A percentile compares a stretch with the other conserved stretches of the same genome.
Evolutionary conservation across 176 grass and related monocot genomes (phyloP).

Genomic region (Oryza longistaminata): DNA sequence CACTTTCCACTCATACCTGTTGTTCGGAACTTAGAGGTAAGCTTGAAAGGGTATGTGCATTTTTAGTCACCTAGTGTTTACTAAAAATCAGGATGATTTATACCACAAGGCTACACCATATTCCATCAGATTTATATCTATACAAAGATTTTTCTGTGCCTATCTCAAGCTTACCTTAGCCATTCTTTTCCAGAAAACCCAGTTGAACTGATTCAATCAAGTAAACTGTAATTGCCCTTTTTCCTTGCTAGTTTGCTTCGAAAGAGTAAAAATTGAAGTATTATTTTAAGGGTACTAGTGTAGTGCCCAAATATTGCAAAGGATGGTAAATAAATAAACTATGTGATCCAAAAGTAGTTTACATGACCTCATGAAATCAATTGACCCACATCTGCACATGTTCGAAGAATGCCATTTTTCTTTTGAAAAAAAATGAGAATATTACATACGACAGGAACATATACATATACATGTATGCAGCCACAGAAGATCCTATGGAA

Average conservation of each 20-base stretch:
- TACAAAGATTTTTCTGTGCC: background rate
- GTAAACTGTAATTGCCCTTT: background rate
- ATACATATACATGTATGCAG: background rate
- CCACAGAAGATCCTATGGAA: background rate
- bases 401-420: background rate
- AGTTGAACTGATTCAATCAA: background rate
- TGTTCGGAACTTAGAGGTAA: slow-evolving; percentile 13
- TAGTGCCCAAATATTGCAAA: background rate
- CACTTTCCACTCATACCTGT: background rate
- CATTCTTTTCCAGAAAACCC: background rate
- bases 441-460: background rate
- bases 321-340: background rate
- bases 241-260: background rate
- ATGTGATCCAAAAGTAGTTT: background rate
- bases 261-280: slow-evolving; percentile 12
- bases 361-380: background rate
- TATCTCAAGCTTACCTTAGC: background rate
- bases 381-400: background rate
- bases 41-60: slow-evolving; percentile 8
- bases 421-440: background rate
- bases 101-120: background rate
- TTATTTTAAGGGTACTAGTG: background rate
- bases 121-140: slow-evolving; percentile 12
- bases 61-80: slow-evolving; percentile 22
- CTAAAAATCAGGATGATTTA: slow-evolving; percentile 15